A percentile compares a stretch with the other conserved stretches of the same genome.
Conservation (phyloP, 352 stramenopile species). For the Globisporangium barbulae region DNA sequence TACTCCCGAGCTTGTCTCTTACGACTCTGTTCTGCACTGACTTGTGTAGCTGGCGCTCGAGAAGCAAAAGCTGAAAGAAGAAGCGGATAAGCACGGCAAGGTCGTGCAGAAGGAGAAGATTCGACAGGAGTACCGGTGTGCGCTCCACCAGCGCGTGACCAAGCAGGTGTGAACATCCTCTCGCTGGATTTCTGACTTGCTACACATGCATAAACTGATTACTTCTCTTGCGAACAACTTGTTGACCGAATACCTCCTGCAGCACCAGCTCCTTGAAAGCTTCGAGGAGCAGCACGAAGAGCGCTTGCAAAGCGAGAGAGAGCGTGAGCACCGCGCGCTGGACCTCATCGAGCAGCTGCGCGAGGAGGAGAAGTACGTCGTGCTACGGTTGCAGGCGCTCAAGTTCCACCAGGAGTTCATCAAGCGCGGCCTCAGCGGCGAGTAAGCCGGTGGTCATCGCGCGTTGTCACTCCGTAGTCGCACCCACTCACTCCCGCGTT, state of each 20-base stretch:
- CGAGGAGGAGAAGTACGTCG: constrained; percentile 54
- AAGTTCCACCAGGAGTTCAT: constrained; percentile 53
- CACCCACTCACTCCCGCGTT: background rate
- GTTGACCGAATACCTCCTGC: background rate
- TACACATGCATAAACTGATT: background rate
- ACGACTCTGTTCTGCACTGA: no score
- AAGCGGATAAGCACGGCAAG: constrained; percentile 27
- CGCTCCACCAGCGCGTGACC: constrained; percentile 24
- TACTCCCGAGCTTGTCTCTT: background rate
- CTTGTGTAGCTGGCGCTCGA: constrained; percentile 33
- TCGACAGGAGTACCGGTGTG: constrained; percentile 38
- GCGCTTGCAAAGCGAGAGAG: constrained; percentile 34
- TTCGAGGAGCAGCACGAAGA: constrained; percentile 35
- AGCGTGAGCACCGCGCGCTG: constrained; percentile 37
- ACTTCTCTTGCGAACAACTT: background rate
- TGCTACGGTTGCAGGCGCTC: constrained; percentile 50
- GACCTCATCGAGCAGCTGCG: constrained; percentile 39
- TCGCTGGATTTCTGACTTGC: background rate
- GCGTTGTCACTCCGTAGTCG: constrained; percentile 1
- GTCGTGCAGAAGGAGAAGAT: constrained; percentile 44
- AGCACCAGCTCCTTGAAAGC: constrained; percentile 38
- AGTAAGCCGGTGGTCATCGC: background rate
- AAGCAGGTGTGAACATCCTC: constrained; percentile 30
- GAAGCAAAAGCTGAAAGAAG: constrained; percentile 43
- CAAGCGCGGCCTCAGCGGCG: constrained; percentile 16